Evolutionary conservation across 805 yeast species (phyloP).

Genomic region (Lipomyces chichibuensis): DNA sequence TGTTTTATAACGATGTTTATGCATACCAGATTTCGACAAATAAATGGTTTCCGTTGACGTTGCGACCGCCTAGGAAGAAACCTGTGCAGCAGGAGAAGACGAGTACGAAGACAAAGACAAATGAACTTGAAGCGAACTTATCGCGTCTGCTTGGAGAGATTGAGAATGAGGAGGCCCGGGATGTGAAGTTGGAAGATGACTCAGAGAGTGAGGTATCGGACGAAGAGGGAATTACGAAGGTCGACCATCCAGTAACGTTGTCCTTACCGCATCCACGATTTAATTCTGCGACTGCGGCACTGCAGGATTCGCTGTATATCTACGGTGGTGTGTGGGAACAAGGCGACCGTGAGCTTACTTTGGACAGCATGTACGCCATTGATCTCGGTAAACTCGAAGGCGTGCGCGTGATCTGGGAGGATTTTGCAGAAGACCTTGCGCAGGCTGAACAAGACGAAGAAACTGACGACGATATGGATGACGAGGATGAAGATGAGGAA

Average conservation of each 20-base stretch:
- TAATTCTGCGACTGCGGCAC: slow-evolving; percentile 81
- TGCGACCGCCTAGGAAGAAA: slow-evolving; percentile 62
- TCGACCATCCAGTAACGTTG: slow-evolving; percentile 59
- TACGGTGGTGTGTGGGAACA: slow-evolving; percentile 90
- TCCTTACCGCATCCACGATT: slow-evolving; percentile 82
- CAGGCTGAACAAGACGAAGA: slow-evolving; percentile 46
- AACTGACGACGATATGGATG: slow-evolving; percentile 51
- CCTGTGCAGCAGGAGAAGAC: slow-evolving; percentile 48
- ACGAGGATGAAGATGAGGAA: slow-evolving; percentile 66
- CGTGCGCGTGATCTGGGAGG: slow-evolving; percentile 87
- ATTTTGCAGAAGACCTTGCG: slow-evolving; percentile 57
- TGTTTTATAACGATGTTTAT: slow-evolving; percentile 76
- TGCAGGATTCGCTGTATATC: slow-evolving; percentile 79
- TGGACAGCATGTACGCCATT: slow-evolving; percentile 83
- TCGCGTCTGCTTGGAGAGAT: slow-evolving; percentile 49
- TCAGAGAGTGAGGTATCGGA: slow-evolving; percentile 44
- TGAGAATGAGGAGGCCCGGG: slow-evolving; percentile 18
- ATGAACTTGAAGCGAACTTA: slow-evolving; percentile 69
- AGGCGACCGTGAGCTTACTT: slow-evolving; percentile 80
- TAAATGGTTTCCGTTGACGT: slow-evolving; percentile 77
- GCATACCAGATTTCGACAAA: slow-evolving; percentile 84
- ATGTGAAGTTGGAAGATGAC: slow-evolving; percentile 39
- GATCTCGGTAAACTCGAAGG: slow-evolving; percentile 89
- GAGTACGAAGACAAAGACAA: slow-evolving; percentile 67
- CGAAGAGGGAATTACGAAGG: slow-evolving; percentile 47